phyloP scores from a whole-genome alignment of 2,329 filamentous ascomycete genomes.

The Cadophora malorum region DNA sequence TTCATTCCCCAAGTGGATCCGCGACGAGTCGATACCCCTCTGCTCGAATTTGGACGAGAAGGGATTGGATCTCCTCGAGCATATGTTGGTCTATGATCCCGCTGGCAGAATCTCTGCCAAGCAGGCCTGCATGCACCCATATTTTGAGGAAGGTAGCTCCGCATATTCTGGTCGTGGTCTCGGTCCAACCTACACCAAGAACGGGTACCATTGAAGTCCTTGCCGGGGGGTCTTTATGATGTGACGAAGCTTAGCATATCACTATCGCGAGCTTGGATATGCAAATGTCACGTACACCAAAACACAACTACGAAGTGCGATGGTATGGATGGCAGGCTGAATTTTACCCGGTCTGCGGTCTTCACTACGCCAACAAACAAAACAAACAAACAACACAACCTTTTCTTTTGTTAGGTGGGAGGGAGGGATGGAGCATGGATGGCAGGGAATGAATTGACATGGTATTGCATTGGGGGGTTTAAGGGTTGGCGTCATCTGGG shows the following conservation, averaged over 20 bases:
- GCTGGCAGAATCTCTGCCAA: constrained; percentile 88
- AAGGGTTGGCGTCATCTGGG: constrained; percentile 28
- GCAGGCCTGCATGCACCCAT: constrained; percentile 82
- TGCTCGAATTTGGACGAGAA: constrained; percentile 76
- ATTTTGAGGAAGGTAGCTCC: constrained; percentile 63
- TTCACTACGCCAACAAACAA: neutral
- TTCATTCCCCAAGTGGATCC: constrained; percentile 89
- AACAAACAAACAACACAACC: constrained; percentile 9
- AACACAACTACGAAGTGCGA: constrained; percentile 36
- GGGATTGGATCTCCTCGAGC: constrained; percentile 71
- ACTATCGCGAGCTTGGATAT: constrained; percentile 23
- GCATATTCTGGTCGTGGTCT: constrained; percentile 46
- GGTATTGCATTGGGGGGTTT: constrained; percentile 21
- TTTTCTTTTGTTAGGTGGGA: constrained; percentile 25
- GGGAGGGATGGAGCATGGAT: constrained; percentile 28
- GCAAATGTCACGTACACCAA: constrained; percentile 30
- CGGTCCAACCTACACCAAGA: constrained; percentile 42
- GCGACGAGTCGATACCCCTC: constrained; percentile 69
- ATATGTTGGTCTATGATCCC: constrained; percentile 85
- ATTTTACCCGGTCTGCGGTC: neutral
- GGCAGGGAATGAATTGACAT: constrained; percentile 15
- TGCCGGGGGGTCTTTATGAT: neutral
- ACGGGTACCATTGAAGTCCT: constrained; percentile 42
- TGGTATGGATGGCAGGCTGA: constrained; percentile 18
- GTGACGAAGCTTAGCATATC: constrained; percentile 29